A percentile compares a stretch with the other conserved stretches of the same genome.
These are phyloP conservation scores for Raphanus hybrid DNA, from an alignment of 441 rosid species.

Conservation along the genomic window DNA sequence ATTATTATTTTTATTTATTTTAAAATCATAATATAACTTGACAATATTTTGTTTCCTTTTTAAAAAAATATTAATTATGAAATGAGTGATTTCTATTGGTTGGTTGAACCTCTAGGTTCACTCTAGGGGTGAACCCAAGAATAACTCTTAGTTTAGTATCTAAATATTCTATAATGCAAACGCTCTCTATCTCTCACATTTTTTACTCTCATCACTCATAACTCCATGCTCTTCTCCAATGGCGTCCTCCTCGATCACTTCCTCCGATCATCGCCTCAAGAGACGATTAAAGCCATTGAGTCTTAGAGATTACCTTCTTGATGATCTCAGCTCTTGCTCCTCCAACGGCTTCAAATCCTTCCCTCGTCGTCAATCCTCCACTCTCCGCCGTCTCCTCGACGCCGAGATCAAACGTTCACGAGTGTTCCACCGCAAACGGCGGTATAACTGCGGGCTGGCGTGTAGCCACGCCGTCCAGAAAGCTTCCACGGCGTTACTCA, in stretches of 20 bases:
- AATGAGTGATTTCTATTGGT: too few relatives aligned
- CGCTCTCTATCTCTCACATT: not conserved
- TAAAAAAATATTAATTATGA: too few relatives aligned
- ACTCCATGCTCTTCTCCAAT: constrained; percentile 18
- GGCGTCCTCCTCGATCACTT: not conserved
- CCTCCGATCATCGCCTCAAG: constrained; percentile 26
- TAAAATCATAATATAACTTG: too few relatives aligned
- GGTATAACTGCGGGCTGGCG: constrained; percentile 33
- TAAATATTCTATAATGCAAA: not conserved
- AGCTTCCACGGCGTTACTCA: constrained; percentile 62
- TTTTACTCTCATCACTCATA: constrained; percentile 8
- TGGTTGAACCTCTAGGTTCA: too few relatives aligned
- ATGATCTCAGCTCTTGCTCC: constrained; percentile 79
- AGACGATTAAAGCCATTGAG: constrained; percentile 43
- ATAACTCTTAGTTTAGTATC: not conserved
- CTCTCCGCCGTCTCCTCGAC: constrained; percentile 35
- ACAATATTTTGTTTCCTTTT: too few relatives aligned
- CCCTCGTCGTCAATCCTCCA: constrained; percentile 50
- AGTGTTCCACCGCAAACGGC: not conserved
- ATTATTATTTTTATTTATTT: too few relatives aligned
- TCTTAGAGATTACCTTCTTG: constrained; percentile 68
- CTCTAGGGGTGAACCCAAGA: too few relatives aligned
- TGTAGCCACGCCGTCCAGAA: constrained; percentile 54
- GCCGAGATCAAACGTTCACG: constrained; percentile 48
- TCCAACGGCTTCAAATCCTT: constrained; percentile 81